phyloP scores from a whole-genome alignment of 108 stramenopile species.

The Aurantiochytrium sp. region DNA sequence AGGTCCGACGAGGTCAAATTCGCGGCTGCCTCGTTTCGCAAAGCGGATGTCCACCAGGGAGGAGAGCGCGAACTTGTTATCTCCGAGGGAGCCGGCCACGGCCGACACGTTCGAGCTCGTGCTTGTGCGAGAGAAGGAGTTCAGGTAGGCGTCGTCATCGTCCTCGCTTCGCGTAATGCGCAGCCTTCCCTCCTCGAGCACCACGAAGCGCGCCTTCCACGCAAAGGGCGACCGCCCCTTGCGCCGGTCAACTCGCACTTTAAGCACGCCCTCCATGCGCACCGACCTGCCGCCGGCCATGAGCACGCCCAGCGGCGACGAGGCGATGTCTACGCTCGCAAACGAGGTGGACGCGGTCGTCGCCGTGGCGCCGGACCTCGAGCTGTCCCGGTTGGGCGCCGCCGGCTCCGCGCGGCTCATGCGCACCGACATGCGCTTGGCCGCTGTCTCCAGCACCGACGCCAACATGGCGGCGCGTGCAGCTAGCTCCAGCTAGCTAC shows the following conservation, averaged over 20 bases:
- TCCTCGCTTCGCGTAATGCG: not conserved
- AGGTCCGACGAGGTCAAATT: not conserved
- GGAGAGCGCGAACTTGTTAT: not conserved
- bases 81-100: not conserved
- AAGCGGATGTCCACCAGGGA: not conserved
- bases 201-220: not conserved
- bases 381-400: not conserved
- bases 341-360: not conserved
- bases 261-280: slow-evolving; percentile 14
- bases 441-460: not conserved
- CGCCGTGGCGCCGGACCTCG: not conserved
- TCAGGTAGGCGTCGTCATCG: not conserved
- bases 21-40: not conserved
- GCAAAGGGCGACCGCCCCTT: not conserved
- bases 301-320: not conserved
- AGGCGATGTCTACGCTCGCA: not conserved
- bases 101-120: not conserved
- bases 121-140: not conserved
- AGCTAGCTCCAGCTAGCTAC: too few relatives aligned
- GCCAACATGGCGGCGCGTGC: not conserved
- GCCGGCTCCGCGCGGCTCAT: not conserved
- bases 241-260: not conserved
- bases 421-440: not conserved
- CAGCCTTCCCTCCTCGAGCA: not conserved
- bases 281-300: not conserved